A percentile compares a stretch with the other conserved stretches of the same genome.
These are phyloP conservation scores for Malus fusca DNA, from an alignment of 306 rosid genomes.

Conservation along the genomic window DNA sequence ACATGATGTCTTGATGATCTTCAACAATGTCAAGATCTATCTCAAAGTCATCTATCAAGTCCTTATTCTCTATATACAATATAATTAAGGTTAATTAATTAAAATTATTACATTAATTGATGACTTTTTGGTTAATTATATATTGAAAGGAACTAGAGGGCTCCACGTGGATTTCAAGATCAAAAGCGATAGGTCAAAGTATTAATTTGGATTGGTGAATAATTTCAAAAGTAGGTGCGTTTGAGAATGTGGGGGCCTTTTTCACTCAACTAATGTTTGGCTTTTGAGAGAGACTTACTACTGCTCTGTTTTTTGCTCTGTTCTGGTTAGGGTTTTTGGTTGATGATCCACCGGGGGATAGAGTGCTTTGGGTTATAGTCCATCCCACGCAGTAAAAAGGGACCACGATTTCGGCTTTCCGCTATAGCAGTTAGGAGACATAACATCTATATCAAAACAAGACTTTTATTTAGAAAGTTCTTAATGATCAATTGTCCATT, in stretches of 20 bases:
- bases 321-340: conserved; percentile 5
- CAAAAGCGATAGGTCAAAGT: conserved; percentile 32
- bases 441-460: not conserved
- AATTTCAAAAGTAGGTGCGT: conserved; percentile 32
- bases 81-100: not conserved
- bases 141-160: conserved; percentile 17
- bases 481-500: conserved; percentile 1
- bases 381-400: not conserved
- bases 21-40: not conserved
- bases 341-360: not conserved
- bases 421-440: not conserved
- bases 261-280: conserved; percentile 14
- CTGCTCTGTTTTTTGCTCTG: conserved; percentile 15
- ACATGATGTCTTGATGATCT: not conserved
- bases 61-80: not conserved
- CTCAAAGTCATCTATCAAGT: not conserved
- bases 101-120: not conserved
- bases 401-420: conserved; percentile 5
- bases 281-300: conserved; percentile 13
- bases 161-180: conserved; percentile 42
- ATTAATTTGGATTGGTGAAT: conserved; percentile 24
- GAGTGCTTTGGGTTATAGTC: too few relatives aligned
- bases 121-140: conserved; percentile 2
- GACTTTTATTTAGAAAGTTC: conserved; percentile 15
- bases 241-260: conserved; percentile 20